Evolutionary conservation across 2,329 filamentous ascomycete species (phyloP).

Genomic region (Cercospora zeina): DNA sequence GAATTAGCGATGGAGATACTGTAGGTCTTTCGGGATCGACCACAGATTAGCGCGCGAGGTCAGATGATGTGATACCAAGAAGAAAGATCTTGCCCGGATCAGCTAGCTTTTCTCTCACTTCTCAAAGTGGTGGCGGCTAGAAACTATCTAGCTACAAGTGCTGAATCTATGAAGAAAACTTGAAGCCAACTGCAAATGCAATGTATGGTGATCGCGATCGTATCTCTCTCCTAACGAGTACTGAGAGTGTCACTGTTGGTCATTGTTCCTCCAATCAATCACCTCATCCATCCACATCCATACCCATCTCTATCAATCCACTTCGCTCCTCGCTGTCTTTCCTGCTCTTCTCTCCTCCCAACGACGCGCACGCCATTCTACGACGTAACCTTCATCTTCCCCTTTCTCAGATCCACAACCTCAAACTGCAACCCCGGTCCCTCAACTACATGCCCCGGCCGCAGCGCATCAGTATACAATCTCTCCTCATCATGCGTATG

Average conservation of each 20-base stretch:
- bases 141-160: too few relatives aligned
- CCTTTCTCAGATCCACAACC: slow-evolving; percentile 61
- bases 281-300: neutral
- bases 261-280: neutral
- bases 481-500: slow-evolving; percentile 72
- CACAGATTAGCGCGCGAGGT: neutral
- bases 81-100: neutral
- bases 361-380: neutral
- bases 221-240: neutral
- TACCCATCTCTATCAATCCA: slow-evolving; percentile 15
- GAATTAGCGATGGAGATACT: neutral
- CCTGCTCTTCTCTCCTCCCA: neutral
- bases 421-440: slow-evolving; percentile 60
- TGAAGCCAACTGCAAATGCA: neutral
- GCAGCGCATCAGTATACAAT: slow-evolving; percentile 72
- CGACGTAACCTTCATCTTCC: slow-evolving; percentile 4
- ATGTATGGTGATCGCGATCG: slow-evolving; percentile 1
- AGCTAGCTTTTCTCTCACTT: slow-evolving; percentile 2
- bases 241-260: too few relatives aligned
- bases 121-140: neutral
- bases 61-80: slow-evolving; percentile 2
- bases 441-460: slow-evolving; percentile 61
- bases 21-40: neutral
- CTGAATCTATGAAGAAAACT: neutral
- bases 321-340: neutral